Conservation (phyloP, 768 basidiomycete genomes). For the Boletus tylopilopsis region DNA sequence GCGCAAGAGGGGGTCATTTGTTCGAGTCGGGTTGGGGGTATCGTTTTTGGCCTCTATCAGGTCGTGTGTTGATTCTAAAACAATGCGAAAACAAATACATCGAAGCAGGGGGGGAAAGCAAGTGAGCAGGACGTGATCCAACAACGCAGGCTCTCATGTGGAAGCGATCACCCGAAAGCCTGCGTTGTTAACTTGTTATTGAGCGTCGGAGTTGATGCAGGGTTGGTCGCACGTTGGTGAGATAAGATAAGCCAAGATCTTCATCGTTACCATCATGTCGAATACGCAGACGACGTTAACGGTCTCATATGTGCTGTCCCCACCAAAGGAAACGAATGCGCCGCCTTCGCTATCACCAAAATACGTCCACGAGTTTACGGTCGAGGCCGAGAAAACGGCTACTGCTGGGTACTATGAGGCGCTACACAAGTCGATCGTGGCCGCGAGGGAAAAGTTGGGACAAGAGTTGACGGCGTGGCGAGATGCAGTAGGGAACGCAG, state of each 20-base stretch:
- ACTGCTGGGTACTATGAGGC: conserved; percentile 42
- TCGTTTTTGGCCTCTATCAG: conserved; percentile 10
- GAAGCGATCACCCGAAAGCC: conserved; percentile 30
- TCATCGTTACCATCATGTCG: conserved; percentile 12
- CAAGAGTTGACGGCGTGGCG: conserved; percentile 72
- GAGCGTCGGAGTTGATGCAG: conserved; percentile 27
- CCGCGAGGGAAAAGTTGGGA: conserved; percentile 54
- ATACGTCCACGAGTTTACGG: conserved; percentile 24
- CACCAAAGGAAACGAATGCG: conserved; percentile 14
- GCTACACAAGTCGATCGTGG: conserved; percentile 45
- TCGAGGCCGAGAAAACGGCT: conserved; percentile 17
- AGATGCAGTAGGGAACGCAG: conserved; percentile 64
- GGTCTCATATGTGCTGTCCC: conserved; percentile 21
- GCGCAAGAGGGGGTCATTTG: conserved; percentile 29
- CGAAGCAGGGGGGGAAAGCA: background rate
- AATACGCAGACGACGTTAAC: conserved; percentile 11
- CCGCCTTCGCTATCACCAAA: conserved; percentile 20
- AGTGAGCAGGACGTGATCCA: background rate
- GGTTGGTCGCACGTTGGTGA: conserved; percentile 5
- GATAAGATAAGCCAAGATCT: conserved; percentile 25
- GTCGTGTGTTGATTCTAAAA: conserved; percentile 10
- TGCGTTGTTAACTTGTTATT: conserved; percentile 53
- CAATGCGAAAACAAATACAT: conserved; percentile 1
- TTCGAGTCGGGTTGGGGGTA: background rate
- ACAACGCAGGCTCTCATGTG: conserved; percentile 21